Base-by-base conservation (phyloP, 768 basidiomycete species). In the Termitomyces sp. region DNA sequence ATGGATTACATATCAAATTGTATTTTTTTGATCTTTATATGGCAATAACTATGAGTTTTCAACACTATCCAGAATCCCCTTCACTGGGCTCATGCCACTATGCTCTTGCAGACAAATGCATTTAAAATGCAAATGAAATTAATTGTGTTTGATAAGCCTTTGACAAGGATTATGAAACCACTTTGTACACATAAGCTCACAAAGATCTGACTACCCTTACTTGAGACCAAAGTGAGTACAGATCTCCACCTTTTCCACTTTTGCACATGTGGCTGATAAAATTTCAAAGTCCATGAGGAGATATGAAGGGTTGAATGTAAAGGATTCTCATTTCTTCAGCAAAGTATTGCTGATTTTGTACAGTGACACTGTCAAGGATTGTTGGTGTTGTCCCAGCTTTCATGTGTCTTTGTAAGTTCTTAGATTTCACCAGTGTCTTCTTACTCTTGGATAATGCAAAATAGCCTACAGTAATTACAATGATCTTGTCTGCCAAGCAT, bases 391-490 rank as follows among this genome's bases (percentile, higher is more conserved):
- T 62, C 1, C 79, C 78, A 7, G 78, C 77, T 25, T 75, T 79
- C 56, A 76, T 78, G 76, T 72, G 79, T 30, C 78, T 78, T 46
- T 78, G 75, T 75, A 61, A 11, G 63, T 66, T n/a, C 7, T 40
- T 10, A 21, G 12, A 28, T 3, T 8, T 12, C 14, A 23, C 3
- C 14, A n/a, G 4, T 28, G 19, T 5, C 11, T 42, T 35, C n/a
- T 28, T 12, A 8, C 19, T 17, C 1, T 27, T 47, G 7, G 16
- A 37, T 6, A 16, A 45, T 10, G 30, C n/a, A 19, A n/a, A 32
- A 32, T 41, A 76, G 72, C 78, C 6, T 80, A 74, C 58, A 78
- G 79, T 10, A 73, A 65, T 60, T 78, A 76, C 66, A 79, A 81
- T 59, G 64, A 77, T 60, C 70, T 76, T 17, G 79, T 79, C 14